These are phyloP conservation scores for Saccharomycopsis hybrid DNA, from an alignment of 1,139 yeast species.

Conservation along the genomic window DNA sequence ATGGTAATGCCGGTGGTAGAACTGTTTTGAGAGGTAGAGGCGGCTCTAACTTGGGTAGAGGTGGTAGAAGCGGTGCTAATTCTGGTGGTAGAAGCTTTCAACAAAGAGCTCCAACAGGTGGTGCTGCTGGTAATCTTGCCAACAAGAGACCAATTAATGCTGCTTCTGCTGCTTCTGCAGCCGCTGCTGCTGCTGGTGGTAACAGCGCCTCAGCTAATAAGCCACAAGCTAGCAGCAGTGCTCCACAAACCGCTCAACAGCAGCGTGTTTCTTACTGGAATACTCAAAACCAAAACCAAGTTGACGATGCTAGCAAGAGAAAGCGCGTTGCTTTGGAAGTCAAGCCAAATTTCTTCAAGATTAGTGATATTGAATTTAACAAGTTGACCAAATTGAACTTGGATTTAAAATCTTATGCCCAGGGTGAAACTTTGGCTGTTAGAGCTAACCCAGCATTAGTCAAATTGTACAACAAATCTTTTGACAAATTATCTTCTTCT, in stretches of 20 bases:
- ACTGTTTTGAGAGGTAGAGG: slow-evolving; percentile 23
- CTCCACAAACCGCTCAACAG: slow-evolving; percentile 11
- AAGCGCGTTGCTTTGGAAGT: slow-evolving; percentile 46
- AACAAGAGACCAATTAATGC: slow-evolving; percentile 11
- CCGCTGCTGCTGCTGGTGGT: background rate
- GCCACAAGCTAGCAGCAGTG: no score
- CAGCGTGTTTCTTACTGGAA: slow-evolving; percentile 19
- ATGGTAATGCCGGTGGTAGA: slow-evolving; percentile 21
- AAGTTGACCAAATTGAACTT: slow-evolving; percentile 49
- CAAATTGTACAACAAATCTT: slow-evolving; percentile 41
- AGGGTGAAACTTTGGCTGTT: slow-evolving; percentile 37
- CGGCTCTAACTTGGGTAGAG: slow-evolving; percentile 9
- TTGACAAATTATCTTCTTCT: slow-evolving; percentile 38
- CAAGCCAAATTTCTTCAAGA: slow-evolving; percentile 42
- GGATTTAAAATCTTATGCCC: slow-evolving; percentile 31
- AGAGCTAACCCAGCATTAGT: slow-evolving; percentile 37
- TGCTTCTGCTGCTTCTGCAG: slow-evolving; percentile 1
- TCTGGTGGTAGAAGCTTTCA: no score
- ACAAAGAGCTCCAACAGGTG: slow-evolving; percentile 7
- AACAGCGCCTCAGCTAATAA: no score
- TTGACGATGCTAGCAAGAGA: slow-evolving; percentile 20
- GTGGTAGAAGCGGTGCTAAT: slow-evolving; percentile 8
- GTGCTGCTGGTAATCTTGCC: no score
- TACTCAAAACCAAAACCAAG: slow-evolving; percentile 20
- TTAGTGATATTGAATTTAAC: slow-evolving; percentile 50